Conservation (phyloP, 108 stramenopile species). For the Nitzschia sp. region DNA sequence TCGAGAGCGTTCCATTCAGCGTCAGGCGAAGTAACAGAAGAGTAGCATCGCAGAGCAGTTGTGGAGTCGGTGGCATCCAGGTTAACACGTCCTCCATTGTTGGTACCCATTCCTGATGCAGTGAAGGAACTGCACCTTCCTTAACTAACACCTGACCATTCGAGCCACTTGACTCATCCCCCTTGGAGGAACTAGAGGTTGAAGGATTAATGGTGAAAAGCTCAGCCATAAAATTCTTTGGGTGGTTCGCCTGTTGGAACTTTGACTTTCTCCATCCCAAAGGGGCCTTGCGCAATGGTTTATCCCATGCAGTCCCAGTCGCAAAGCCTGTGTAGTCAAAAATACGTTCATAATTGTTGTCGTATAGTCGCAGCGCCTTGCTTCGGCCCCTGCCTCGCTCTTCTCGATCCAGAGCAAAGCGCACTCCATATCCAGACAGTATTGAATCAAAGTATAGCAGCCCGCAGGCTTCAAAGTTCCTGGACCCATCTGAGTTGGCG, state of each 20-base stretch:
- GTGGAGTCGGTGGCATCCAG: slow-evolving; percentile 83
- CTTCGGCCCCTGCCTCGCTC: slow-evolving; percentile 67
- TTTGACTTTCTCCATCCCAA: slow-evolving; percentile 33
- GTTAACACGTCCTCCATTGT: slow-evolving; percentile 72
- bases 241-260: slow-evolving; percentile 35
- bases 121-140: slow-evolving; percentile 27
- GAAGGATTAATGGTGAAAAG: slow-evolving; percentile 17
- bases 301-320: slow-evolving; percentile 18
- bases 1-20: slow-evolving; percentile 61
- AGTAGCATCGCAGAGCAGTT: slow-evolving; percentile 70
- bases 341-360: slow-evolving; percentile 62
- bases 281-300: slow-evolving; percentile 41
- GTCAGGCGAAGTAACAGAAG: slow-evolving; percentile 75
- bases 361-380: slow-evolving; percentile 68
- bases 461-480: slow-evolving; percentile 66
- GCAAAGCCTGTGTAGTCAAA: slow-evolving; percentile 73
- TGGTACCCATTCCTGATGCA: slow-evolving; percentile 34
- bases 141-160: slow-evolving; percentile 7
- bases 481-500: slow-evolving; percentile 65
- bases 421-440: slow-evolving; percentile 75
- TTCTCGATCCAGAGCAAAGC: slow-evolving; percentile 72
- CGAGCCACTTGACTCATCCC: background rate
- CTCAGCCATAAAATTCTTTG: slow-evolving; percentile 40
- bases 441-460: slow-evolving; percentile 70
- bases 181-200: background rate